Conservation (phyloP, 1,284 basidiomycete genomes). For the Cryptococcus maquisensis region DNA sequence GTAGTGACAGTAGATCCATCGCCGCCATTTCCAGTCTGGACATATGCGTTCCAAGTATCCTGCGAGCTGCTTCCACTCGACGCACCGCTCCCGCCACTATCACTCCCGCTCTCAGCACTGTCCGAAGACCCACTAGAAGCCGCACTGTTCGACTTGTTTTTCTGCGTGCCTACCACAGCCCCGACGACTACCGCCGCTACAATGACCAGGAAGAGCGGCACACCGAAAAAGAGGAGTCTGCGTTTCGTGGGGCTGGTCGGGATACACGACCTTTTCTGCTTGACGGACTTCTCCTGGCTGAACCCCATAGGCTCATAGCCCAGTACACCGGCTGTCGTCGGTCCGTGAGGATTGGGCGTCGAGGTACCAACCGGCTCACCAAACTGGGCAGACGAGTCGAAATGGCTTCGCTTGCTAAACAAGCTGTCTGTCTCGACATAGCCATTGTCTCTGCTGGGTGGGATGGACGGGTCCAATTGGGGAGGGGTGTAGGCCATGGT, state of each 20-base stretch:
- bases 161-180: constrained; percentile 22
- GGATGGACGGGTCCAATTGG: background rate
- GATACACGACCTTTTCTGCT: constrained; percentile 9
- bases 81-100: background rate
- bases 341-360: background rate
- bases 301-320: background rate
- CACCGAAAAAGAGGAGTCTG: constrained; percentile 36
- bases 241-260: constrained; percentile 21
- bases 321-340: background rate
- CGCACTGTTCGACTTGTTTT: constrained; percentile 10
- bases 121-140: background rate
- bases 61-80: background rate
- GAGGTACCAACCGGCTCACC: background rate
- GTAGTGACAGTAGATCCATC: constrained; percentile 36
- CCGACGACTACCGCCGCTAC: constrained; percentile 37
- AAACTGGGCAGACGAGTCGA: background rate
- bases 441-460: background rate
- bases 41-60: constrained; percentile 9
- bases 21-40: constrained; percentile 20
- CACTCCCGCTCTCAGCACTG: constrained; percentile 3
- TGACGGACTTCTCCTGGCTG: background rate
- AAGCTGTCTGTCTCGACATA: background rate
- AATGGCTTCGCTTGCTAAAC: background rate
- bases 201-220: constrained; percentile 29
- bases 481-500: too few species aligned